Evolutionary conservation across 2,329 filamentous ascomycete species (phyloP).

Genomic region (Mycosphaerelloides madeirae): DNA sequence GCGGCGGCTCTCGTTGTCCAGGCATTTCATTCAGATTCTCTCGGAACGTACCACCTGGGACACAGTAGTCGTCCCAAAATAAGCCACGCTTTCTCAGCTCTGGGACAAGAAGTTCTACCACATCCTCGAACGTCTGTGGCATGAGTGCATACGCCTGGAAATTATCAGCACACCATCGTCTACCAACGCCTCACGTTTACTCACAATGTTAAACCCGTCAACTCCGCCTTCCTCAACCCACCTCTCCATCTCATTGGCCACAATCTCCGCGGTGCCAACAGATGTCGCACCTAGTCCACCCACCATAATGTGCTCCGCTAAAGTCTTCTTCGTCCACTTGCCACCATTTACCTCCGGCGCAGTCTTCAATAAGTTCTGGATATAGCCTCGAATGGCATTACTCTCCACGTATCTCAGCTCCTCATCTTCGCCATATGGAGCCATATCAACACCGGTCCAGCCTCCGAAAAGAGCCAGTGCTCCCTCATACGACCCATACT

Average conservation of each 20-base stretch:
- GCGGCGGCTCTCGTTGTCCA: conserved; percentile 48
- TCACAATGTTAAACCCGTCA: conserved; percentile 69
- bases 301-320: conserved; percentile 63
- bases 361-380: conserved; percentile 53
- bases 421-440: conserved; percentile 58
- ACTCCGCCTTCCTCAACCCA: conserved; percentile 67
- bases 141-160: conserved; percentile 58
- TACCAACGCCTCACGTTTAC: conserved; percentile 22
- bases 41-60: conserved; percentile 55
- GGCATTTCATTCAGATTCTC: conserved; percentile 55
- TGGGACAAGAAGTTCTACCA: conserved; percentile 60
- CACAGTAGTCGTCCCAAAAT: conserved; percentile 52
- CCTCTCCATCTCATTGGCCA: conserved; percentile 62
- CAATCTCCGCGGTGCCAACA: conserved; percentile 60
- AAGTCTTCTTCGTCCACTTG: conserved; percentile 68
- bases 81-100: conserved; percentile 57
- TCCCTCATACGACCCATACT: conserved; percentile 61
- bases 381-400: conserved; percentile 55
- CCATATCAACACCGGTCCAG: conserved; percentile 66
- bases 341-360: conserved; percentile 50
- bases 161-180: conserved; percentile 3
- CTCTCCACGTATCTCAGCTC: conserved; percentile 59
- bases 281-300: conserved; percentile 62
- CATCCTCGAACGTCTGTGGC: conserved; percentile 63
- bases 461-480: conserved; percentile 67